Base-by-base conservation (phyloP, 345 rosid genomes). In the Brassica rapa region DNA sequence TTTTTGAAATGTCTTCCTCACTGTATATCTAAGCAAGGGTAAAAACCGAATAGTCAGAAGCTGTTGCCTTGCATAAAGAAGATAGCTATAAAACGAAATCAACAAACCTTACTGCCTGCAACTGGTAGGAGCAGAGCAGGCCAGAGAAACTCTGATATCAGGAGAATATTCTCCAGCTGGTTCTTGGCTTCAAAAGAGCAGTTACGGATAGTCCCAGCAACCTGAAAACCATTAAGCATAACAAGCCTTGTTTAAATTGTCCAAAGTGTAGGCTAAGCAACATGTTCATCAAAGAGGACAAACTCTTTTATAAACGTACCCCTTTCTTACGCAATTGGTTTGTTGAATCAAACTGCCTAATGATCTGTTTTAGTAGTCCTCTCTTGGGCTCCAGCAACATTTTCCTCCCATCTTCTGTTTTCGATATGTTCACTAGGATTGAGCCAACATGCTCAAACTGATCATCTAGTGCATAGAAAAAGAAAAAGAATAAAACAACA, bases 381-480 rank as follows among this genome's bases (percentile, higher is more conserved):
- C 91, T 86, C 77, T 88, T 88, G 51, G 96, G 88, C 55, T 94
- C 97, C 83, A 94, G 79, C 60, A 92, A 84, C 82, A 92, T 41
- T 76, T 87, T 87, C 83, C 98, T 85, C 32, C 97, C 98, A 56
- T 76, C 88, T 86, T 85, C 91, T 65, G 89, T 89, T 89, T 91
- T 87, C 72, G 97, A 94, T 81, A 94, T 83, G 84, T 94, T 94
- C 43, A 94, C 89, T 64, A 94, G 93, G 85, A 92, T 88, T 51
- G 97, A 94, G 75, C 91, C 95, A 77, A 89, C 97, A 83, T 92
- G 97, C 80, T 92, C 93, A 84, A 92, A 94, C 77, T 89, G 92
- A 83, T 89, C 96, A 85, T 91, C 97, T 94, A 82, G 82, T 70
- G 46, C 49, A 65, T 14, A 60, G 37, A 43, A 55, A 67, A 78